Base-by-base conservation (phyloP, 1,284 basidiomycete genomes). In the Moesziomyces globuligerus region DNA sequence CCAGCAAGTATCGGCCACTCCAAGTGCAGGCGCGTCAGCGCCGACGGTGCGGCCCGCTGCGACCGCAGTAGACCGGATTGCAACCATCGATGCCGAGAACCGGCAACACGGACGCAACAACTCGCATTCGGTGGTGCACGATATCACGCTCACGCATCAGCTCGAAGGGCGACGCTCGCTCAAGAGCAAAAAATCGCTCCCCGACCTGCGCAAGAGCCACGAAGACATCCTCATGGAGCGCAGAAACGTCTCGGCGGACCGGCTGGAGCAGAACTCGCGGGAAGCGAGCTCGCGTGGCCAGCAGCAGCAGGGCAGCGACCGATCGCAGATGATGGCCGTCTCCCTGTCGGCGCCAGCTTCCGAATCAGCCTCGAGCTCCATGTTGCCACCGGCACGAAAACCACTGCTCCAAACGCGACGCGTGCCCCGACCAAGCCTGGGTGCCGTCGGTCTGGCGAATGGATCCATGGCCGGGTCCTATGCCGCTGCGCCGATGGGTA, bases 201-300 rank as follows among this genome's bases (percentile, higher is more conserved):
- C 94, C 9, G 93, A 96, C 78, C 84, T 96, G 45, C 87, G 91
- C 21, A 88, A 87, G 41, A 84, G 83, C 48, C 85, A 86, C 56
- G 79, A 78, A 24, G 75, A 78, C 25, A 83, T 83, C 37, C 53
- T 83, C 28, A 67, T 76, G 18, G 81, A 83, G 43, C 72, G 78
- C 2, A 47, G 57, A 28, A 54, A 55, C 5, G 38, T 43, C 18
- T 26, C 59, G 10, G 41, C 48, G n/a, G 48, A 56, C 15, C 37
- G 52, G 28, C 7, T 51, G 10, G 29, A 39, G 7, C 20, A 18
- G 20, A 36, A 28, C 4, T 4, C 15, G 10, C 24, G 28, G n/a
- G 43, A 54, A 18, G 18, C 38, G 20, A 34, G 15, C 34, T 15
- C 28, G 10, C 21, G 24, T 7, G 13, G n/a, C 10, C 23, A 4